A percentile compares a stretch with the other conserved stretches of the same genome.
phyloP scores from a whole-genome alignment of 2,329 filamentous ascomycete species.

The Talaromyces sp. region DNA sequence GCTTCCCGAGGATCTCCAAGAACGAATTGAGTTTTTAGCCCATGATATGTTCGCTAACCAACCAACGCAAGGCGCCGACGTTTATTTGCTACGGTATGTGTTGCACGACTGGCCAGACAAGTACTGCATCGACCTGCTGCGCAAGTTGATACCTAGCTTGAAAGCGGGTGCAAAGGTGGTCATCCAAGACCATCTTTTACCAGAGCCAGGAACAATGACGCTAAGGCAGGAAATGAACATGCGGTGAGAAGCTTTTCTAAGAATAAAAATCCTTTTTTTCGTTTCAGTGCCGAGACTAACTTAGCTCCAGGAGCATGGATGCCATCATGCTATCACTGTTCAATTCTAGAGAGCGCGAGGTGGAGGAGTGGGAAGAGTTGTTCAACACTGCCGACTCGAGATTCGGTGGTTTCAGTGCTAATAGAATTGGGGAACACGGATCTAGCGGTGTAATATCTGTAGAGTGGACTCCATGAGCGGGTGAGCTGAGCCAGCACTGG shows the following conservation, averaged over 20 bases:
- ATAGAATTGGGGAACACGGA: slow-evolving; percentile 8
- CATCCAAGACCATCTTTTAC: slow-evolving; percentile 15
- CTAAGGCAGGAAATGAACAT: slow-evolving; percentile 12
- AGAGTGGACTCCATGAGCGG: slow-evolving; percentile 4
- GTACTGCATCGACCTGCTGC: slow-evolving; percentile 33
- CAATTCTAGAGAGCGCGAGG: slow-evolving; percentile 50
- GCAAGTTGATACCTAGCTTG: slow-evolving; percentile 23
- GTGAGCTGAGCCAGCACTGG: too few relatives aligned
- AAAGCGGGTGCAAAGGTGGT: slow-evolving; percentile 13
- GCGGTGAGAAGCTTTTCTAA: slow-evolving; percentile 8
- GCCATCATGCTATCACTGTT: slow-evolving; percentile 50
- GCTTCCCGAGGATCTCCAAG: background rate
- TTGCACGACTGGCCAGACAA: slow-evolving; percentile 39
- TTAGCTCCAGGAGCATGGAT: slow-evolving; percentile 40
- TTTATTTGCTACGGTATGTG: slow-evolving; percentile 35
- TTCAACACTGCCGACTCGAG: slow-evolving; percentile 38
- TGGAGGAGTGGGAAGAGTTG: slow-evolving; percentile 43
- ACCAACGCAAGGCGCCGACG: slow-evolving; percentile 23
- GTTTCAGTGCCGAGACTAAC: background rate
- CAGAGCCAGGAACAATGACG: slow-evolving; percentile 14
- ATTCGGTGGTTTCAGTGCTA: background rate
- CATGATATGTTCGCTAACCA: slow-evolving; percentile 20
- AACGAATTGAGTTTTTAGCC: slow-evolving; percentile 1
- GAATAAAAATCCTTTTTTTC: background rate
- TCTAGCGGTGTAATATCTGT: slow-evolving; percentile 10